A percentile compares a stretch with the other conserved stretches of the same genome.
phyloP scores from a whole-genome alignment of 257 asterid genomes.

The Marsdenia floribunda region DNA sequence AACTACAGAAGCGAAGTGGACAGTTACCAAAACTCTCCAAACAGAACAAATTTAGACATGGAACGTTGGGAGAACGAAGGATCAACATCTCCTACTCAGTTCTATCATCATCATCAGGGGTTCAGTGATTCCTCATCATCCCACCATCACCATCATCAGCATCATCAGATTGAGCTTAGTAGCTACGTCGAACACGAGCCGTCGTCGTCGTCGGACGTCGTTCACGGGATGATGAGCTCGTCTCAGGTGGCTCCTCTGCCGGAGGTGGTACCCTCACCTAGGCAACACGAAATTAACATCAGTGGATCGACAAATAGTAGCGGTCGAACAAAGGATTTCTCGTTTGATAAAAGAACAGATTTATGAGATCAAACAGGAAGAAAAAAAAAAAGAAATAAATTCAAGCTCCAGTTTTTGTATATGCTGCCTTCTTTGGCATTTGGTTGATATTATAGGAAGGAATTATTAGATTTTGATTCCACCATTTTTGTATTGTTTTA shows the following conservation, averaged over 20 bases:
- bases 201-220: conserved; percentile 3
- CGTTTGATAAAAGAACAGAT: conserved; percentile 36
- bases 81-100: conserved; percentile 37
- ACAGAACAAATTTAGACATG: conserved; percentile 21
- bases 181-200: conserved; percentile 17
- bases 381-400: too few relatives aligned
- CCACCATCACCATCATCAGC: conserved; percentile 16
- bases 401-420: background rate
- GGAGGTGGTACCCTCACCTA: background rate
- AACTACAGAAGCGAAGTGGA: conserved; percentile 39
- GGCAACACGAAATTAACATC: conserved; percentile 1
- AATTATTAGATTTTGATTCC: background rate
- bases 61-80: conserved; percentile 46
- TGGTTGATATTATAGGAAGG: too few relatives aligned
- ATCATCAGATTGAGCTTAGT: conserved; percentile 37
- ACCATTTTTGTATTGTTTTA: background rate
- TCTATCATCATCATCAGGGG: conserved; percentile 18
- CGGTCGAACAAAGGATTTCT: conserved; percentile 35
- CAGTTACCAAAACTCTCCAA: conserved; percentile 38
- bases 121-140: conserved; percentile 23
- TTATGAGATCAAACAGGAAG: background rate
- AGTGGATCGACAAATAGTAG: conserved; percentile 29
- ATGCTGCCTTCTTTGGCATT: background rate
- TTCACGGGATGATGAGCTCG: conserved; percentile 13
- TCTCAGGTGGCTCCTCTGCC: conserved; percentile 37